These are phyloP conservation scores for Chara braunii DNA, from an alignment of 139 green algal genomes.

Conservation along the genomic window DNA sequence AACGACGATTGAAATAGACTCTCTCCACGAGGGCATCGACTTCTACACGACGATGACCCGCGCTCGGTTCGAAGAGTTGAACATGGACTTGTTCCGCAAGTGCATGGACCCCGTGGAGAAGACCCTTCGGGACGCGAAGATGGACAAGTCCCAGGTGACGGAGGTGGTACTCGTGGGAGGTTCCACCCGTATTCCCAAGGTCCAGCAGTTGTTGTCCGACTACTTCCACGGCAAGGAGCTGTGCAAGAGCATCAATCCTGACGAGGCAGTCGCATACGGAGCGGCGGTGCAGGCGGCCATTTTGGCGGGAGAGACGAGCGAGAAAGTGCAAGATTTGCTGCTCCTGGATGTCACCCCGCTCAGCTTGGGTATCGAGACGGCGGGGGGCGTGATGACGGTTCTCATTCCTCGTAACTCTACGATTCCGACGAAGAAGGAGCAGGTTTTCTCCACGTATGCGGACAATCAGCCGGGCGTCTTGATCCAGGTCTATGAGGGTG, in stretches of 20 bases:
- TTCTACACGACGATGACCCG: conserved; percentile 95
- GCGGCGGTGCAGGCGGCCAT: conserved; percentile 93
- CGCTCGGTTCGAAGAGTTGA: conserved; percentile 95
- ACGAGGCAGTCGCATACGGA: conserved; percentile 97
- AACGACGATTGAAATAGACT: conserved; percentile 95
- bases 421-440: conserved; percentile 98
- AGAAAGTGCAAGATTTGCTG: conserved; percentile 97
- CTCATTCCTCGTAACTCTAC: conserved; percentile 96
- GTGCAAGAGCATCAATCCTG: conserved; percentile 98
- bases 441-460: conserved; percentile 96
- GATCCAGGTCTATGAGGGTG: conserved; percentile 89
- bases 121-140: conserved; percentile 77
- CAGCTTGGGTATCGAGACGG: conserved; percentile 94
- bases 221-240: conserved; percentile 99
- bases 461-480: conserved; percentile 98
- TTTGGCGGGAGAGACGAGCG: conserved; percentile 76
- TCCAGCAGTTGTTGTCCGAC: conserved; percentile 92
- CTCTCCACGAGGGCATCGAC: conserved; percentile 92
- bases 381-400: conserved; percentile 78
- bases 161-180: conserved; percentile 91
- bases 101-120: conserved; percentile 42
- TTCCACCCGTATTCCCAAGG: conserved; percentile 96
- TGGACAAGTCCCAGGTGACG: conserved; percentile 76
- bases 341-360: conserved; percentile 95
- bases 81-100: conserved; percentile 95